Base-by-base conservation (phyloP, 345 rosid genomes). In the Populus deltoides region DNA sequence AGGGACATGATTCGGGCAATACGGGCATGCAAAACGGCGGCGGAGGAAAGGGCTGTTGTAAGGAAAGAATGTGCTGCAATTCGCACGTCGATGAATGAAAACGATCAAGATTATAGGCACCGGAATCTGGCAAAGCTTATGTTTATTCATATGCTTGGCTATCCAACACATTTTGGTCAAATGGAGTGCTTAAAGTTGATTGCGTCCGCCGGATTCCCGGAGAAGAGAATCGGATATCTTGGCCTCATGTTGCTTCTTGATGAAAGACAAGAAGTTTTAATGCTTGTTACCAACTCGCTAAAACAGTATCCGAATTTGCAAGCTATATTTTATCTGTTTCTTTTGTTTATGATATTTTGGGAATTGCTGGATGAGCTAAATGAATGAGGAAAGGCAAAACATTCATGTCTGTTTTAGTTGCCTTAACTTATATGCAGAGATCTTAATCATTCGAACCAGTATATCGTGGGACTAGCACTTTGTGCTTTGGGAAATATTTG, bases 111-210 rank as follows among this genome's bases (percentile, higher is more conserved):
- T 38, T 92, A 91, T 83, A 89, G 99, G 78, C 98, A 97, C 79
- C 87, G 97, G 36, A 97, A 97, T 87, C 90, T 97, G 74, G 99
- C 99, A 24, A 97, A 97, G 84, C 99, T 97, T 83, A 97, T 97
- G 99, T 97, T 94, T 79, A 97, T 97, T 82, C 99, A 97, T 86
- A 97, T 97, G 99, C 97, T 97, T 74, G 99, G 99, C 78, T 97
- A 97, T 81, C 99, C 99, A 3, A 97, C 99, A 20, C 99, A 97
- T 86, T 97, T 97, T 84, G 99, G 98, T 74, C 99, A 97, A 85
- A 97, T 97, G 99, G 99, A 97, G 86, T 94, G 97, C 87, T 88
- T 94, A 80, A 94, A 97, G 78, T 91, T 92, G 53, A 97, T 97
- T 81, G 99, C 98, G 6, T 91, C 99, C 71, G 78, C 99, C 65